A percentile compares a stretch with the other conserved stretches of the same genome.
Conservation (phyloP, 1,284 basidiomycete species). For the Bondarzewia mesenterica region DNA sequence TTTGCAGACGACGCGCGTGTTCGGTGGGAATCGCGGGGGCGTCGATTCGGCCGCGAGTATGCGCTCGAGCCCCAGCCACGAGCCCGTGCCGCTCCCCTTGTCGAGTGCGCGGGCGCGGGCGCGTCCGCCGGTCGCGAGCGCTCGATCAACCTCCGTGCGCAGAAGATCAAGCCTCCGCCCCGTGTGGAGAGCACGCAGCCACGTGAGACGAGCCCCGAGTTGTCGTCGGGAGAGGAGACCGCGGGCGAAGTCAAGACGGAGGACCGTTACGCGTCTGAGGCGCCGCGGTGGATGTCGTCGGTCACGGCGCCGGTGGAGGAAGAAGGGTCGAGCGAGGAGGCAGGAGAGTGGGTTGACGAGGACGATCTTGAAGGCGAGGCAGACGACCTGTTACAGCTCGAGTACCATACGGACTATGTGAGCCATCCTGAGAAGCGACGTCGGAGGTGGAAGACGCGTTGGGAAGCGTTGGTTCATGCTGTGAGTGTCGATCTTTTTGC, state of each 20-base stretch:
- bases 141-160: constrained; percentile 25
- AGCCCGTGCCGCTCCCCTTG: constrained; percentile 47
- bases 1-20: constrained; percentile 34
- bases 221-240: constrained; percentile 50
- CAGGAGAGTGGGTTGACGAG: constrained; percentile 66
- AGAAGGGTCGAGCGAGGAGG: constrained; percentile 20
- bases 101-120: constrained; percentile 25
- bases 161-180: constrained; percentile 49
- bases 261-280: constrained; percentile 8
- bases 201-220: constrained; percentile 69
- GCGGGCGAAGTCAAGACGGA: constrained; percentile 42
- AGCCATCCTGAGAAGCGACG: constrained; percentile 57
- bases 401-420: constrained; percentile 67
- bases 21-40: constrained; percentile 32
- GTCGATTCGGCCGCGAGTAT: constrained; percentile 45
- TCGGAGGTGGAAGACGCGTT: constrained; percentile 62
- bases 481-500: constrained; percentile 30
- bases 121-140: constrained; percentile 26
- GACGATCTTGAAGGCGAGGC: constrained; percentile 42
- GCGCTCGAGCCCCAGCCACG: constrained; percentile 68
- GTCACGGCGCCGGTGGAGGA: too few relatives aligned
- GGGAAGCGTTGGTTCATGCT: constrained; percentile 64
- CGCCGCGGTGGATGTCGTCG: constrained; percentile 7
- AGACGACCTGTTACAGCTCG: constrained; percentile 64
- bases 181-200: constrained; percentile 76